These are phyloP conservation scores for Lepiota venenata DNA, from an alignment of 768 basidiomycete species.

Conservation along the genomic window DNA sequence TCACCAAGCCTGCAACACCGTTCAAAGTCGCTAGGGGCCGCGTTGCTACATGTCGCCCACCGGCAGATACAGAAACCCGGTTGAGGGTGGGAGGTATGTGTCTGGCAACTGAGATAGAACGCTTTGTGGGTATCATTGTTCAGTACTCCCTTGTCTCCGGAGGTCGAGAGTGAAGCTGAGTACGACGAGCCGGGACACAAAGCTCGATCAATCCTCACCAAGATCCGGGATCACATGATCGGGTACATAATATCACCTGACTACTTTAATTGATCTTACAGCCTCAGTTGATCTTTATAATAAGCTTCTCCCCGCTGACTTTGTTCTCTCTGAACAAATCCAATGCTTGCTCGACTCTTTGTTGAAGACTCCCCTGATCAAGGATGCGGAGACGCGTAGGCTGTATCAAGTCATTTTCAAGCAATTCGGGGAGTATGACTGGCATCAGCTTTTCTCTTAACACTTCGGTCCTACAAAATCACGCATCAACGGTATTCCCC, in stretches of 20 bases:
- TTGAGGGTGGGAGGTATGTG: conserved; percentile 21
- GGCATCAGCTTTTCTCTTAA: conserved; percentile 43
- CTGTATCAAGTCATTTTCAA: conserved; percentile 33
- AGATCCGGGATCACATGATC: conserved; percentile 17
- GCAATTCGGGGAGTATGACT: conserved; percentile 39
- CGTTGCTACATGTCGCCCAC: conserved; percentile 9
- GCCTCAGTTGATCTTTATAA: conserved; percentile 31
- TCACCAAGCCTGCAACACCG: not conserved
- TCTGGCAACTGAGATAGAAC: conserved; percentile 24
- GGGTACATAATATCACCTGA: not conserved
- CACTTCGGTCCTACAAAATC: conserved; percentile 31
- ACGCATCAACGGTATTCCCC: not conserved
- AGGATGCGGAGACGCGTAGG: conserved; percentile 39
- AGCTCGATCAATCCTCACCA: not conserved
- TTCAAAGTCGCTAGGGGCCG: conserved; percentile 14
- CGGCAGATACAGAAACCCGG: conserved; percentile 11
- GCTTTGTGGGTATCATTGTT: conserved; percentile 35
- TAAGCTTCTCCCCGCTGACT: conserved; percentile 47
- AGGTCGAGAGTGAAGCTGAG: not conserved
- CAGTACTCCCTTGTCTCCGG: not conserved
- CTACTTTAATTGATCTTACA: conserved; percentile 19
- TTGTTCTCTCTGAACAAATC: conserved; percentile 44
- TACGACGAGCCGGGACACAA: conserved; percentile 9
- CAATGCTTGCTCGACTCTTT: conserved; percentile 38
- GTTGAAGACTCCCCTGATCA: conserved; percentile 38